Conservation (phyloP, 306 rosid genomes). For the Mimosa pudica region DNA sequence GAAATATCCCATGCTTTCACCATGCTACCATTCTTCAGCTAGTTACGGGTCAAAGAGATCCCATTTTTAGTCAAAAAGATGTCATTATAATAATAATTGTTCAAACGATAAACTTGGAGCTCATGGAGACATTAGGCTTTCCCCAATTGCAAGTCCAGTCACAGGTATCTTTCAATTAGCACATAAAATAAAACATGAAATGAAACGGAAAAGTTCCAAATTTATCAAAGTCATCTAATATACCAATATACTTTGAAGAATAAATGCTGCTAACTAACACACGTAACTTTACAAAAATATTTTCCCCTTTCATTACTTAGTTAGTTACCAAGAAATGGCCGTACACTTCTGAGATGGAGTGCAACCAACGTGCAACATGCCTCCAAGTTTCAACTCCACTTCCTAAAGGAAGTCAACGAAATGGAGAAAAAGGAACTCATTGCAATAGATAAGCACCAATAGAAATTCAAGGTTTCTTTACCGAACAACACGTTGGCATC, state of each 20-base stretch:
- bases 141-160: not conserved
- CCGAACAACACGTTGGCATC: conserved; percentile 1
- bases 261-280: not conserved
- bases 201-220: not conserved
- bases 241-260: not conserved
- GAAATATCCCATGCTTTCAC: not conserved
- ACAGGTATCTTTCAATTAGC: not conserved
- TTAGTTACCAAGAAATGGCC: not conserved
- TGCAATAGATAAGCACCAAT: not conserved
- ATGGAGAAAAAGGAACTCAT: not conserved
- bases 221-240: not conserved
- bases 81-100: not conserved
- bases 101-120: not conserved
- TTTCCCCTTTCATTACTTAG: not conserved
- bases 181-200: not conserved
- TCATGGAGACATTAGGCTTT: not conserved
- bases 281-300: not conserved
- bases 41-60: not conserved
- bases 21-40: not conserved
- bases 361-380: not conserved
- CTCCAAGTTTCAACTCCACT: not conserved
- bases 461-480: conserved; percentile 27
- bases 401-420: not conserved
- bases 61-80: not conserved
- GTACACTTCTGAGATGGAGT: not conserved